Evolutionary conservation across 106 monocot genomes (phyloP).

Genomic region (Dactylorhiza incarnata): DNA sequence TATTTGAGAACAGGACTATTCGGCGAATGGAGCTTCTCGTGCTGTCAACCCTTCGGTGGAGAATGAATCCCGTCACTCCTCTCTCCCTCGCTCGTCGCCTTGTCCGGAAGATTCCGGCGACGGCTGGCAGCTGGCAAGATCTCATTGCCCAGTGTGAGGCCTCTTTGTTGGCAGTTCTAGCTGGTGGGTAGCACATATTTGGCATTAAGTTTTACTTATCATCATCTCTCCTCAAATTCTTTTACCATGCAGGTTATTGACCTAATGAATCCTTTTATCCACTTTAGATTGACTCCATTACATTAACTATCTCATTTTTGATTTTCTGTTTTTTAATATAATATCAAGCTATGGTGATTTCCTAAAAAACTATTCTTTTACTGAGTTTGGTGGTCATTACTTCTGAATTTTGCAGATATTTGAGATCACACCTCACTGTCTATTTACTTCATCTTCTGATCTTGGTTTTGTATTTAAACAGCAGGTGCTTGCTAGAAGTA

Average conservation of each 20-base stretch:
- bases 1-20: no score
- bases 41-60: no score
- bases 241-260: conserved; percentile 48
- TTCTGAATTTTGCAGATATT: not conserved
- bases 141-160: no score
- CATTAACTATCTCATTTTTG: not conserved
- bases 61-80: no score
- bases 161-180: no score
- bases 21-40: no score
- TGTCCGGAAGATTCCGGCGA: no score
- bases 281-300: not conserved
- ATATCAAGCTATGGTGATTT: not conserved
- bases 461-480: not conserved
- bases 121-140: no score
- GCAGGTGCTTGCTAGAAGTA: conserved; percentile 28
- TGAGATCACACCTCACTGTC: not conserved
- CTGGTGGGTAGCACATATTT: no score
- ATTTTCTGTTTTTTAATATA: not conserved
- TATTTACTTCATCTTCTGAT: not conserved
- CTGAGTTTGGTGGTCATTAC: not conserved
- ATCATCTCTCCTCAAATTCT: conserved; percentile 24
- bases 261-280: not conserved
- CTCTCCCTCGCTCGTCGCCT: no score
- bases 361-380: not conserved
- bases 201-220: conserved; percentile 5